Evolutionary conservation across 75 land plant genomes (phyloP), one percentile per base, ranked within the genome.

Genomic region (Ceratopteris richardii): DNA sequence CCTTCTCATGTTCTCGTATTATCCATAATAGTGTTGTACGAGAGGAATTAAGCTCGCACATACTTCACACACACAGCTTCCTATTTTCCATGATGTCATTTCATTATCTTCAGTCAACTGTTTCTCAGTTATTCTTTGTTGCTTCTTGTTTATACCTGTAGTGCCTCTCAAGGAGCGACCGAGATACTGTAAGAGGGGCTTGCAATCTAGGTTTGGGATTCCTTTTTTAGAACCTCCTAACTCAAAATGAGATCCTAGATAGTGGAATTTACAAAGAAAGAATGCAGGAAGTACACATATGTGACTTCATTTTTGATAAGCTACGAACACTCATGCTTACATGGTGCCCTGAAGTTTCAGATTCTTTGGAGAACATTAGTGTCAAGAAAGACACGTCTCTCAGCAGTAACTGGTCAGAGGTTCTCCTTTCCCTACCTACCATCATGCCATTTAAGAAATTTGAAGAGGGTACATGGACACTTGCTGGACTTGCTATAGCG

Each of bases 401-500:
- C 37, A 33, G 9, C 9, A 33, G 37, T 9, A 33, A 9, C 37
- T n/a, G n/a, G n/a, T 33, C 37, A 33, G 37, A 33, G 37, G 9
- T 33, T 9, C 9, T 33, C 3, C 37, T 33, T 3, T 9, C 37
- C 37, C 37, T 33, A 33, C 37, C 37, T 33, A 33, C 7, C 9
- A 46, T n/a, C 14, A 46, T 2, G n/a, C 48, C 48, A 2, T 46
- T 46, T 5, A 20, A 46, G 12, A 46, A 46, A 25, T 19, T 9
- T 29, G 62, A 60, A 1, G 48, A 46, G 17, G 44, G 42, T 27
- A 42, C 43, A 22, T 60, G 62, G 62, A 42, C 26, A 23, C 47
- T 60, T 18, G 44, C 28, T 41, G 62, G 62, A 1, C 62, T 60
- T 23, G 62, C 42, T 13, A 37, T 37, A 47, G 62, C 44, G 0